phyloP scores from a whole-genome alignment of 768 basidiomycete genomes.

The Rhizopogon rudus region DNA sequence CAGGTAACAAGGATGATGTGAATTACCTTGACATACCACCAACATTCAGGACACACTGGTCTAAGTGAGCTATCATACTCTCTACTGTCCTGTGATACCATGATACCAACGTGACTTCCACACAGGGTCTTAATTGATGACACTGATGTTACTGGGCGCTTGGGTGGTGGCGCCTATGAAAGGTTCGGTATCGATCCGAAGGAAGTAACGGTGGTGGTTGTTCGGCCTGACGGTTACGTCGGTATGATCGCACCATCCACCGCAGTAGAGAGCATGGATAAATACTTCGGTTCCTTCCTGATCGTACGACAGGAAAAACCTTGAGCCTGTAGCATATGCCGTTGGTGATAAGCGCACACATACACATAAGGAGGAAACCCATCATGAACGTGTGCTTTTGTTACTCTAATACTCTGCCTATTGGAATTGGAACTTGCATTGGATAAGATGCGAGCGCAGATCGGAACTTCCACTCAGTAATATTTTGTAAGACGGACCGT shows the following conservation, averaged over 20 bases:
- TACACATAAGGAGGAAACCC: too few relatives aligned
- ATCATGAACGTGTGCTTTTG: too few relatives aligned
- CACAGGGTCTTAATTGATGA: conserved; percentile 60
- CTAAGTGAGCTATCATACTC: conserved; percentile 27
- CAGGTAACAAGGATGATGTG: conserved; percentile 26
- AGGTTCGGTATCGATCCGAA: conserved; percentile 41
- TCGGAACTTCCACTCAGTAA: too few relatives aligned
- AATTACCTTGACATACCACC: conserved; percentile 31
- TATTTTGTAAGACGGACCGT: too few relatives aligned
- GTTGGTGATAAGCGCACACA: too few relatives aligned
- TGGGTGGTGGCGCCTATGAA: conserved; percentile 52
- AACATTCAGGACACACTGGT: conserved; percentile 36
- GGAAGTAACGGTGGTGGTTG: conserved; percentile 25
- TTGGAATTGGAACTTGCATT: too few relatives aligned
- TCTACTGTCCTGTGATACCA: neutral
- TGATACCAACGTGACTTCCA: neutral
- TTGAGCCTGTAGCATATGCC: neutral
- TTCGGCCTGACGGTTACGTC: conserved; percentile 48
- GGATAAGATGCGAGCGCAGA: too few relatives aligned
- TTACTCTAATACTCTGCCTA: too few relatives aligned
- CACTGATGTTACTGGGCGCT: conserved; percentile 33
- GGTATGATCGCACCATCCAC: conserved; percentile 49
- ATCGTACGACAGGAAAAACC: conserved; percentile 3
- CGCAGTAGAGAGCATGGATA: conserved; percentile 29
- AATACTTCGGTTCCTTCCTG: conserved; percentile 47